phyloP scores from a whole-genome alignment of 768 basidiomycete species.

The Sistotremastrum niveocremeum region DNA sequence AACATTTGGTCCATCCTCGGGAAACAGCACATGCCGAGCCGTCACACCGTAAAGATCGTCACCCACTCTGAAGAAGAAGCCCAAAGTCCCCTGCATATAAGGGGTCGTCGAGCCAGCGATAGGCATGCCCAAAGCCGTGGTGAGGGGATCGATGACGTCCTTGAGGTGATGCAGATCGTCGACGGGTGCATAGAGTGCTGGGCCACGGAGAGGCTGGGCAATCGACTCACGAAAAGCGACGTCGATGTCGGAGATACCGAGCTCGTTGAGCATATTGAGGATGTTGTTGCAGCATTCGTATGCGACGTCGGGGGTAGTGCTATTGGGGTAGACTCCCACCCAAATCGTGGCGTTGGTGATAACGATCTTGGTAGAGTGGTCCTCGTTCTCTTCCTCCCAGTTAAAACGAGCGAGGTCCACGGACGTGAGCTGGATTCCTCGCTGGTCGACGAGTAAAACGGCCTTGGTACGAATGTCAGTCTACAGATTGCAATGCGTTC shows the following conservation, averaged over 20 bases:
- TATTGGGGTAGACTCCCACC: slow-evolving; percentile 24
- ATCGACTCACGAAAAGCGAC: slow-evolving; percentile 23
- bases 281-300: slow-evolving; percentile 18
- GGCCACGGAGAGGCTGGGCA: slow-evolving; percentile 13
- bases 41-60: slow-evolving; percentile 22
- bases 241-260: slow-evolving; percentile 22
- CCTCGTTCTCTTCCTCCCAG: slow-evolving; percentile 13
- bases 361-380: slow-evolving; percentile 1
- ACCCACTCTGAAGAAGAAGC: slow-evolving; percentile 20
- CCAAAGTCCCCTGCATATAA: slow-evolving; percentile 23
- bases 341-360: slow-evolving; percentile 17
- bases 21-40: slow-evolving; percentile 21
- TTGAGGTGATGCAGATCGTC: slow-evolving; percentile 17
- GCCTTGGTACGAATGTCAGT: slow-evolving; percentile 23
- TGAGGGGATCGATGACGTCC: slow-evolving; percentile 21
- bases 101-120: slow-evolving; percentile 21
- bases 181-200: slow-evolving; percentile 19
- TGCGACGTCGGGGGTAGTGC: slow-evolving; percentile 15
- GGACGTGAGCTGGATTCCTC: slow-evolving; percentile 12
- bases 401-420: slow-evolving; percentile 20
- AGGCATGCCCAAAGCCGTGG: slow-evolving; percentile 24
- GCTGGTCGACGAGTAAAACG: slow-evolving; percentile 14
- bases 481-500: slow-evolving; percentile 13
- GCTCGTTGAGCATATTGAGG: slow-evolving; percentile 19
- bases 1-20: slow-evolving; percentile 13